Base-by-base conservation (phyloP, 2,329 filamentous ascomycete genomes). In the Ophiocordyceps robertsii region DNA sequence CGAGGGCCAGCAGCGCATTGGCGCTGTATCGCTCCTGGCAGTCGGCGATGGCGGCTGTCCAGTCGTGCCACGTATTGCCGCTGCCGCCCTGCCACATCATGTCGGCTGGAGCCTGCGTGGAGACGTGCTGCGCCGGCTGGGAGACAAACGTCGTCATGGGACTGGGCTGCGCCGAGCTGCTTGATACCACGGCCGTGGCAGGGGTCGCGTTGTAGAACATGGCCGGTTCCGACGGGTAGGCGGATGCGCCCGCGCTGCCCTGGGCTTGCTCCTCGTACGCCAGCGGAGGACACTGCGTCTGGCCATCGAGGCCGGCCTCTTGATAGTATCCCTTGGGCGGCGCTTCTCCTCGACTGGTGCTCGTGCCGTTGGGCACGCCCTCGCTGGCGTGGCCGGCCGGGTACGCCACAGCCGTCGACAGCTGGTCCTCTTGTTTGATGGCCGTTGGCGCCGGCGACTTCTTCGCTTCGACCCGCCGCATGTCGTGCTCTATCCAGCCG, bases 11-110 rank as follows among this genome's bases (percentile, higher is more conserved):
- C 12, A 74, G 56, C 13, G 70, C 64, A 38, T 61, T 68, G 27
- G 69, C 69, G 45, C 66, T 68, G 53, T 68, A 73, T 21, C 67
- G 62, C 37, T 72, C 68, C 44, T 70, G 67, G 30, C 56, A 67
- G 47, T 71, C 66, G 30, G 66, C 63, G 27, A 75, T 67, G 42
- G 70, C 68, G 0, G 65, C 62, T 9, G 70, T 68, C 72, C 72
- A 76, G 55, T 74, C 68, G 14, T 71, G 64, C 72, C 72, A 76
- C 0, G 68, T 62, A 46, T 68, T 73, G 8, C 60, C 62, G 4
- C 58, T 53, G 11, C 47, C 47, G 4, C 44, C 50, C 31, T 56
- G 56, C 60, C 56, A 64, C 47, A 61, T 54, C 45, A 55, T 53
- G n/a, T 59, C 56, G 6, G 55, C 41, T 1, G 49, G 37, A 8